These are phyloP conservation scores for Trichoderma atrobrunneum DNA, from an alignment of 2,329 filamentous ascomycete species.

Conservation along the genomic window DNA sequence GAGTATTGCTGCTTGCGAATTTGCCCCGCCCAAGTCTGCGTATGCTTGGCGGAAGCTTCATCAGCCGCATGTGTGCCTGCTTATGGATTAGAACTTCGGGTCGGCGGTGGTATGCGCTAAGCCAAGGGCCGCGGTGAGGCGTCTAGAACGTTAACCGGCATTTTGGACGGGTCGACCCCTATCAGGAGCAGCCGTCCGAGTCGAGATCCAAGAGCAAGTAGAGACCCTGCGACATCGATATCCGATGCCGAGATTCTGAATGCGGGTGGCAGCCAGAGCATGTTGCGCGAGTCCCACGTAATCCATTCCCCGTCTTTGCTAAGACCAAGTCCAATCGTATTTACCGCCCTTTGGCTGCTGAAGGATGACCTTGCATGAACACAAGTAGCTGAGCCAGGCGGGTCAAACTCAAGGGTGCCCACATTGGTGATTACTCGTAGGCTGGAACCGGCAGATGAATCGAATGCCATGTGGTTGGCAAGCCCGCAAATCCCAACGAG, in stretches of 20 bases:
- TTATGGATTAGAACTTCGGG: not conserved
- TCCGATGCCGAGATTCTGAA: not conserved
- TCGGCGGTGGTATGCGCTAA: not conserved
- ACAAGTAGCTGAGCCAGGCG: not conserved
- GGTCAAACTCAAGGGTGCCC: not conserved
- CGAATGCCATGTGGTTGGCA: not conserved
- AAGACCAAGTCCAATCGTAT: not conserved
- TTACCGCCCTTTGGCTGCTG: not conserved
- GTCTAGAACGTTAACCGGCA: not conserved
- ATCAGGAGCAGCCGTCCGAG: conserved; percentile 1
- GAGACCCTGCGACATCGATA: not conserved
- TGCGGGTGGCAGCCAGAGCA: conserved; percentile 8
- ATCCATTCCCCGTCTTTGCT: conserved; percentile 9
- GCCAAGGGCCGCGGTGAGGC: not conserved
- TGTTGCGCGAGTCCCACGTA: not conserved
- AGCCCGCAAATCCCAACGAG: not conserved
- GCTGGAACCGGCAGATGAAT: not conserved
- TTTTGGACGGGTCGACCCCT: not conserved
- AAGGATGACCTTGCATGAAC: not conserved
- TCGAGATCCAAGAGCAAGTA: not conserved
- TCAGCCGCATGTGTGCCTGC: not conserved
- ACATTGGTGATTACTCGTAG: conserved; percentile 11
- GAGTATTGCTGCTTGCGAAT: not conserved
- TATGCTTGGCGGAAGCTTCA: not conserved
- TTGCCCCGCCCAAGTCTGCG: not conserved